These are phyloP conservation scores for Petrea volubilis DNA, from an alignment of 257 asterid genomes.

Conservation along the genomic window DNA sequence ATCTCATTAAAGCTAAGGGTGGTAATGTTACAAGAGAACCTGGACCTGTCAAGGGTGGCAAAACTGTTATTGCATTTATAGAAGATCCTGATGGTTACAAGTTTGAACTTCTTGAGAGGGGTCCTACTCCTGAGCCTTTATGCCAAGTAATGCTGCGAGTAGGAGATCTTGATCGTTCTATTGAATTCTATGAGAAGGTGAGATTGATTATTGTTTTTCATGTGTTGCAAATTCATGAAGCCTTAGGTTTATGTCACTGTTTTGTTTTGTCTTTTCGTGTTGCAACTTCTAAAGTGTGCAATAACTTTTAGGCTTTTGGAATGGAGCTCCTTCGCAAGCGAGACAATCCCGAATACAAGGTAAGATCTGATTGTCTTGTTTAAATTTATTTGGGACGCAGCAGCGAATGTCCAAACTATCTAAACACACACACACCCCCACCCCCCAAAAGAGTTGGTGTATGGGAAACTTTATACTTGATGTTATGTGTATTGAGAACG, in stretches of 20 bases:
- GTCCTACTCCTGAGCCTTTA: constrained; percentile 94
- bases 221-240: constrained; percentile 5
- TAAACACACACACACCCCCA: too few relatives aligned
- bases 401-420: too few relatives aligned
- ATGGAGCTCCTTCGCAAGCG: constrained; percentile 96
- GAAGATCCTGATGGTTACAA: constrained; percentile 99
- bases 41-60: constrained; percentile 98
- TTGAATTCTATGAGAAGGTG: constrained; percentile 89
- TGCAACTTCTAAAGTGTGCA: too few relatives aligned
- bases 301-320: constrained; percentile 86
- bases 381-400: too few relatives aligned
- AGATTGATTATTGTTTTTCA: background rate
- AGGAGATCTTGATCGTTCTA: constrained; percentile 92
- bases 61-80: constrained; percentile 86
- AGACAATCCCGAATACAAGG: constrained; percentile 99
- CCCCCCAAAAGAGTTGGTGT: too few relatives aligned
- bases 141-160: constrained; percentile 99
- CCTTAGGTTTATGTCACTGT: too few relatives aligned
- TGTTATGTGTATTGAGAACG: too few relatives aligned
- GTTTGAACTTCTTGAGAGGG: constrained; percentile 96
- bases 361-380: constrained; percentile 24
- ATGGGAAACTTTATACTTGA: background rate
- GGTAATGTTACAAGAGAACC: constrained; percentile 97
- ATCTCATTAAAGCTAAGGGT: constrained; percentile 91
- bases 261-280: too few relatives aligned